Evolutionary conservation across 2,329 filamentous ascomycete genomes (phyloP), one percentile per base, ranked within the genome.

Genomic region (Ophiocordyceps robertsii): DNA sequence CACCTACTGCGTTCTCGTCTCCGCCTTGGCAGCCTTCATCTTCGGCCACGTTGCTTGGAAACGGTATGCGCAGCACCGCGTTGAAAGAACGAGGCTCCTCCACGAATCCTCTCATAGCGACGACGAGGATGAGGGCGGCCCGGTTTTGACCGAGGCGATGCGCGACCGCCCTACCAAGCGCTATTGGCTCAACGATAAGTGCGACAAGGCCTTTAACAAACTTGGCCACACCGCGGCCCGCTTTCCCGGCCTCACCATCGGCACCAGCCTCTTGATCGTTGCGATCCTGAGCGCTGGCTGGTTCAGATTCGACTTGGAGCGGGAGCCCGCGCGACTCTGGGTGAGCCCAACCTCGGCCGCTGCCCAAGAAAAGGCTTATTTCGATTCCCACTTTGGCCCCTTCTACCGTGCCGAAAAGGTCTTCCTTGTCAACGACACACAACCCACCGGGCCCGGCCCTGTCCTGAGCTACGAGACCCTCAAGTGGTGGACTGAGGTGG

Each of bases 381-480:
- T 96, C 50, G 93, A 98, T 57, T 61, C 75, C 31, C 88, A 87
- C 52, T 98, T 98, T 58, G 93, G 92, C 0, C 88, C 90, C 0
- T 98, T 98, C 56, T 98, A 92, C 63, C 84, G 92, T 35, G 84
- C 89, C 0, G 85, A 98, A 60, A 92, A 98, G 63, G 77, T 81
- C 1, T 98, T 98, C 60, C 62, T 98, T 13, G 87, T 96, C 47
- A 98, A 96, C 49, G 89, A 95, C 51, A 88, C 80, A 1, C 59
- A 72, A 1, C 53, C 71, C 2, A 69, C 70, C 3, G 76, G 75
- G 0, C 72, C 79, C 3, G 80, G 83, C 0, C 84, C 87, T 1
- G 87, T 96, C 2, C 65, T 98, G 44, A 88, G 77, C 59, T 92
- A 93, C 51, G 86, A 95, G 9, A 95, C 84, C 0, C 69, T 98